A percentile compares a stretch with the other conserved stretches of the same genome.
Evolutionary conservation across 768 basidiomycete genomes (phyloP).

Genomic region (Phylloporus scabripes): DNA sequence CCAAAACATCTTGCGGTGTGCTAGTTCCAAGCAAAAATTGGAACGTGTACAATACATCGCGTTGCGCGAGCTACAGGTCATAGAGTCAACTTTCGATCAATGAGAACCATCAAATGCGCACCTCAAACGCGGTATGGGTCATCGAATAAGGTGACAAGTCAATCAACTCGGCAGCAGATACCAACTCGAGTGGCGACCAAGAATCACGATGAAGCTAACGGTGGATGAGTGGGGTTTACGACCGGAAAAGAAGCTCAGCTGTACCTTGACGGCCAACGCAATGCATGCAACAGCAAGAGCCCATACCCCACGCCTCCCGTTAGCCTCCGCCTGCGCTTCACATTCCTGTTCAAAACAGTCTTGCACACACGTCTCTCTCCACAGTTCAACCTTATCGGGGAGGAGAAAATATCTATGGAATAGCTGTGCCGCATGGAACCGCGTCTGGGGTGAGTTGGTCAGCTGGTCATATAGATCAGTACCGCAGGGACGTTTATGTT

Average conservation of each 20-base stretch:
- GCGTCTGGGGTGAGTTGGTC: conserved; percentile 47
- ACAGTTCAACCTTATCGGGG: conserved; percentile 19
- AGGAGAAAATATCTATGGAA: conserved; percentile 53
- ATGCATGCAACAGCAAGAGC: conserved; percentile 55
- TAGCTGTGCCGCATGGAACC: conserved; percentile 60
- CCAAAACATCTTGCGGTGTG: conserved; percentile 45
- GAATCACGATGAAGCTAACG: conserved; percentile 60
- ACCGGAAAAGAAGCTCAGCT: neutral
- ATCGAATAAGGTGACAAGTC: conserved; percentile 44
- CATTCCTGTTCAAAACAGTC: neutral
- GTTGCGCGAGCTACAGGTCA: conserved; percentile 44
- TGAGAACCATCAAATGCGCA: conserved; percentile 13
- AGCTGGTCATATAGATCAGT: conserved; percentile 48
- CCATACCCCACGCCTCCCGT: conserved; percentile 41
- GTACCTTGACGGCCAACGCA: conserved; percentile 57
- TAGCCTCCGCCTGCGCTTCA: neutral
- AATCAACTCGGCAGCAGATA: conserved; percentile 48
- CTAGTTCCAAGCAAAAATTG: conserved; percentile 48
- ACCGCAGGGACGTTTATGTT: neutral
- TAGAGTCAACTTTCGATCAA: neutral
- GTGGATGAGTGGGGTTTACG: neutral
- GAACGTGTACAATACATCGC: conserved; percentile 47
- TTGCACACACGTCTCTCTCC: conserved; percentile 3
- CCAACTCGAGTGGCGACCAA: conserved; percentile 48
- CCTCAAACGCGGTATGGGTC: conserved; percentile 51